These are phyloP conservation scores for Conoideocrella luteorostrata DNA, from an alignment of 2,329 filamentous ascomycete species.

Conservation along the genomic window DNA sequence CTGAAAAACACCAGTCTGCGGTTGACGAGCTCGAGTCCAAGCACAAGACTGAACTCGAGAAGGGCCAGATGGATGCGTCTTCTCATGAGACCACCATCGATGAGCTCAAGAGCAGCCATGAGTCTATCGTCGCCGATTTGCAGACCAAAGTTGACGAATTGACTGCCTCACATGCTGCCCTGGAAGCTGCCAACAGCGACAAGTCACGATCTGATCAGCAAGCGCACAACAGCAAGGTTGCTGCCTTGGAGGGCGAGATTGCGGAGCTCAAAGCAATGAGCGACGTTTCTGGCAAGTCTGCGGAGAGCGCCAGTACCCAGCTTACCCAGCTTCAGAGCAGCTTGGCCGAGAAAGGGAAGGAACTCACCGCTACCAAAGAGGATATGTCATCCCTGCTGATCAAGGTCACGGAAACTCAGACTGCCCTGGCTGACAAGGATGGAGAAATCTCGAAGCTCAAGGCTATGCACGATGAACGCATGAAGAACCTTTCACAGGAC, in stretches of 20 bases:
- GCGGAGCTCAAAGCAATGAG: constrained; percentile 43
- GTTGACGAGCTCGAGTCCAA: constrained; percentile 46
- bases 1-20: constrained; percentile 41
- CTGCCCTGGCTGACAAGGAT: constrained; percentile 41
- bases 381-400: constrained; percentile 37
- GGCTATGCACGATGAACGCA: constrained; percentile 49
- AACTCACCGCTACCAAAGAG: constrained; percentile 39
- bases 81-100: constrained; percentile 43
- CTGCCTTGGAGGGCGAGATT: constrained; percentile 46
- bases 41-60: constrained; percentile 44
- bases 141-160: constrained; percentile 51
- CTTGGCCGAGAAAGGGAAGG: constrained; percentile 36
- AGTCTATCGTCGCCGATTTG: constrained; percentile 39
- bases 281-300: constrained; percentile 40
- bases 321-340: constrained; percentile 32
- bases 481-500: constrained; percentile 53
- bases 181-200: constrained; percentile 39
- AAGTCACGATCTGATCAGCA: constrained; percentile 39
- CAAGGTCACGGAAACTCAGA: constrained; percentile 41
- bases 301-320: constrained; percentile 32
- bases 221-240: constrained; percentile 38
- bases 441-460: constrained; percentile 44
- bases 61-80: constrained; percentile 36
- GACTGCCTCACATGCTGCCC: constrained; percentile 36
- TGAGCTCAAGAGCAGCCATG: constrained; percentile 45